phyloP scores from a whole-genome alignment of 1,139 yeast species.

The Debaryomyces fabryi region DNA sequence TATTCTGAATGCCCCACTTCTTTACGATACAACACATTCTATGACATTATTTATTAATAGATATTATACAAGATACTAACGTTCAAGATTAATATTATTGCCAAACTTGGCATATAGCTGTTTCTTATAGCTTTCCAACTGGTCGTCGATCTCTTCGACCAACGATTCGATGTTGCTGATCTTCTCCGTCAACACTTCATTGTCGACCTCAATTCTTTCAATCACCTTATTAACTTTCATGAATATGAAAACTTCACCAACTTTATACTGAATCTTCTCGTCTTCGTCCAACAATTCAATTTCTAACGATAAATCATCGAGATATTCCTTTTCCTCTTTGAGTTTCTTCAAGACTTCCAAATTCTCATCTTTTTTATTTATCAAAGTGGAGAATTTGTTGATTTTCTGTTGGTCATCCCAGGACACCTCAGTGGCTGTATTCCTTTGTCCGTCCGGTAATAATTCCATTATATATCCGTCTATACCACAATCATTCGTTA shows the following conservation, averaged over 20 bases:
- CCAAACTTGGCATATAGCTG: slow-evolving; percentile 90
- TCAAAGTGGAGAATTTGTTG: slow-evolving; percentile 83
- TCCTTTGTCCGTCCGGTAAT: slow-evolving; percentile 67
- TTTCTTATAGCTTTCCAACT: slow-evolving; percentile 64
- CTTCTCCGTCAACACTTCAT: slow-evolving; percentile 50
- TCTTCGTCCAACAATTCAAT: slow-evolving; percentile 85
- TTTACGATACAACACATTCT: neutral
- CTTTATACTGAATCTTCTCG: slow-evolving; percentile 63
- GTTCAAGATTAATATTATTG: slow-evolving; percentile 81
- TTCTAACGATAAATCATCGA: slow-evolving; percentile 85
- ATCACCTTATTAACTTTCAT: slow-evolving; percentile 68
- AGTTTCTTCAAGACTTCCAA: slow-evolving; percentile 52
- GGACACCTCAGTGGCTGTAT: slow-evolving; percentile 70
- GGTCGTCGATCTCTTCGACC: slow-evolving; percentile 54
- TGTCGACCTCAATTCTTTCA: slow-evolving; percentile 63
- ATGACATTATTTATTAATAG: slow-evolving; percentile 4
- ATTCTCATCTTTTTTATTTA: slow-evolving; percentile 64
- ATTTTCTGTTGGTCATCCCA: slow-evolving; percentile 91
- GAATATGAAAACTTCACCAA: slow-evolving; percentile 79
- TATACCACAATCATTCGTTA: neutral
- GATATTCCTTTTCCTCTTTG: slow-evolving; percentile 77
- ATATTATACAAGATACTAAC: slow-evolving; percentile 23
- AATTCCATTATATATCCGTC: slow-evolving; percentile 42
- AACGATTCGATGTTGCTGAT: slow-evolving; percentile 50
- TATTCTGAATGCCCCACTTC: neutral